Percentiles rank a stretch among this genome's conserved stretches.
Conservation (phyloP, 352 stramenopile genomes). For the Phytophthora syringae region DNA sequence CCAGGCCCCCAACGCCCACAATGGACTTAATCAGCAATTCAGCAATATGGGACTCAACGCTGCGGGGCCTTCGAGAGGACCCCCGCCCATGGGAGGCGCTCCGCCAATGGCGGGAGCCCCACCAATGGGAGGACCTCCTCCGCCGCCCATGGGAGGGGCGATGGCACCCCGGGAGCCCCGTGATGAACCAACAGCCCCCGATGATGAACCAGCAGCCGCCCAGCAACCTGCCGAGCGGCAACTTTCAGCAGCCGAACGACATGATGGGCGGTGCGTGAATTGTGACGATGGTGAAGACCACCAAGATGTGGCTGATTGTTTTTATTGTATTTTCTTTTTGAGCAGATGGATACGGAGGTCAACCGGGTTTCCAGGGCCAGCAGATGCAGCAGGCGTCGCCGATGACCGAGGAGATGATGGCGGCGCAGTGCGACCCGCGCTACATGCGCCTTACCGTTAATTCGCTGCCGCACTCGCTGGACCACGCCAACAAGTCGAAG, state of each 20-base stretch:
- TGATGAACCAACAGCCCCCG: slow-evolving; percentile 33
- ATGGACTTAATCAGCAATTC: slow-evolving; percentile 66
- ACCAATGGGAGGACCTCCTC: slow-evolving; percentile 38
- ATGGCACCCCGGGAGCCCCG: slow-evolving; percentile 35
- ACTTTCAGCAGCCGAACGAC: slow-evolving; percentile 81
- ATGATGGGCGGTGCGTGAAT: slow-evolving; percentile 71
- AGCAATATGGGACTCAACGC: slow-evolving; percentile 67
- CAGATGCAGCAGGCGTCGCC: slow-evolving; percentile 57
- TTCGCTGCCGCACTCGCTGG: slow-evolving; percentile 79
- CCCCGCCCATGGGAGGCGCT: slow-evolving; percentile 33
- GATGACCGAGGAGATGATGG: slow-evolving; percentile 75
- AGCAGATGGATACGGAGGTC: slow-evolving; percentile 63
- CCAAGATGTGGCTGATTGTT: slow-evolving; percentile 1
- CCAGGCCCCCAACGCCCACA: slow-evolving; percentile 27
- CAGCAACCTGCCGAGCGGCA: slow-evolving; percentile 67
- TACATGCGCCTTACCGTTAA: slow-evolving; percentile 88
- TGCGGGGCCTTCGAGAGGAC: slow-evolving; percentile 23
- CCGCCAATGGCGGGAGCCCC: slow-evolving; percentile 40
- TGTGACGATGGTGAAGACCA: slow-evolving; percentile 7
- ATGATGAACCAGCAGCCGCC: slow-evolving; percentile 34
- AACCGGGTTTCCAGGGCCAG: slow-evolving; percentile 48
- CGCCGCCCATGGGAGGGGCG: slow-evolving; percentile 45
- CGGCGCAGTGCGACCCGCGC: slow-evolving; percentile 74
- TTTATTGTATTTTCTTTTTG: slow-evolving; percentile 10
- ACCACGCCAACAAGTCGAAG: slow-evolving; percentile 85